phyloP scores from a whole-genome alignment of 2,329 filamentous ascomycete species.

The Colletotrichum sublineola region DNA sequence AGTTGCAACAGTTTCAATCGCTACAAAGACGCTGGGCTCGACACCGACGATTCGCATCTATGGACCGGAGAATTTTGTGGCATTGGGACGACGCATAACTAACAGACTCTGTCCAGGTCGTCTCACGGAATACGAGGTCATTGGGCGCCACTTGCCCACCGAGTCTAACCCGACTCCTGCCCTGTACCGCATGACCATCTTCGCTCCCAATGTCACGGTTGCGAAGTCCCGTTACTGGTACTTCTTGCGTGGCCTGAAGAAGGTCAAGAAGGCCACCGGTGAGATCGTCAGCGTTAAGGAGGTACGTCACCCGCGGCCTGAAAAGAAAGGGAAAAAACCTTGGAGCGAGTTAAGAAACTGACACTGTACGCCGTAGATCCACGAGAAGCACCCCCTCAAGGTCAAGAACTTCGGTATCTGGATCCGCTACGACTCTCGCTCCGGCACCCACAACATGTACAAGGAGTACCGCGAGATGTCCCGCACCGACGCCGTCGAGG shows the following conservation, averaged over 20 bases:
- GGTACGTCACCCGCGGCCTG: slow-evolving; percentile 69
- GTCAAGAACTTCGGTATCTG: slow-evolving; percentile 99
- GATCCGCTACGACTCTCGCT: slow-evolving; percentile 99
- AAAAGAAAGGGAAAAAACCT: background rate
- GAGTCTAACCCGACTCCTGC: slow-evolving; percentile 97
- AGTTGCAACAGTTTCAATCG: background rate
- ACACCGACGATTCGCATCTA: slow-evolving; percentile 1
- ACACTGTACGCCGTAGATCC: slow-evolving; percentile 68
- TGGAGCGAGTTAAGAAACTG: background rate
- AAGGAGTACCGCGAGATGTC: slow-evolving; percentile 99
- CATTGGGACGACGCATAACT: slow-evolving; percentile 46
- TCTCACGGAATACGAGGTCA: slow-evolving; percentile 99
- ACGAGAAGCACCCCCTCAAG: slow-evolving; percentile 98
- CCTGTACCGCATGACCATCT: slow-evolving; percentile 99
- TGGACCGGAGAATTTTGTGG: background rate
- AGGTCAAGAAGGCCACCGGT: slow-evolving; percentile 99
- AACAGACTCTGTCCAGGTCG: slow-evolving; percentile 76
- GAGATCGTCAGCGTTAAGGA: slow-evolving; percentile 98
- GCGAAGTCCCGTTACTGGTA: slow-evolving; percentile 99
- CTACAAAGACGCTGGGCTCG: background rate
- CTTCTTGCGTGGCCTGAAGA: slow-evolving; percentile 98
- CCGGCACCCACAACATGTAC: slow-evolving; percentile 99
- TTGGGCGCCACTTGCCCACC: slow-evolving; percentile 98
- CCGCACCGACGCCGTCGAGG: slow-evolving; percentile 93
- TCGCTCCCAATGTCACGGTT: slow-evolving; percentile 96